Percentiles rank a stretch among this genome's conserved stretches.
Conservation (phyloP, 352 stramenopile species). For the Phytopythium vexans region DNA sequence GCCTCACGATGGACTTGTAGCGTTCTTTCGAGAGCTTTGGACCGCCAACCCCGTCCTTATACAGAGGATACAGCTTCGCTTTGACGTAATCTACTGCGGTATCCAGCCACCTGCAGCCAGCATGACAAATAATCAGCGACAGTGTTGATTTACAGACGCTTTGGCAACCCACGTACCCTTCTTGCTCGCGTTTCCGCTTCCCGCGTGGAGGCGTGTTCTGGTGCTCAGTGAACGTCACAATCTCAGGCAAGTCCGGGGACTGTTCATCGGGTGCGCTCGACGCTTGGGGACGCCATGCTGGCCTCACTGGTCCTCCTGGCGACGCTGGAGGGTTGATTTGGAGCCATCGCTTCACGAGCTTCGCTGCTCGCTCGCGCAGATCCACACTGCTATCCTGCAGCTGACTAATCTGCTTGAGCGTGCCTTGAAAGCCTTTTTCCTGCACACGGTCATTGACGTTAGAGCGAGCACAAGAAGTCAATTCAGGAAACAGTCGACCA, state of each 20-base stretch:
- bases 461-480: not conserved
- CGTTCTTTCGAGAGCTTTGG: conserved; percentile 65
- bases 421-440: conserved; percentile 29
- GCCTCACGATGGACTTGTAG: conserved; percentile 79
- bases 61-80: conserved; percentile 72
- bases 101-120: conserved; percentile 35
- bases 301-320: conserved; percentile 6
- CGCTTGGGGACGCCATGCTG: conserved; percentile 1
- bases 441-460: conserved; percentile 6
- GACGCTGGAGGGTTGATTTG: conserved; percentile 34
- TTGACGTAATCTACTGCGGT: conserved; percentile 78
- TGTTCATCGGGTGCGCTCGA: conserved; percentile 1
- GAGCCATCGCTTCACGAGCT: conserved; percentile 36
- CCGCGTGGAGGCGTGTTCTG: conserved; percentile 17
- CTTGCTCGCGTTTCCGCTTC: conserved; percentile 43
- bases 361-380: conserved; percentile 32
- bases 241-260: conserved; percentile 27
- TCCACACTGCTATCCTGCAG: conserved; percentile 29
- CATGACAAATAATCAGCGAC: not conserved
- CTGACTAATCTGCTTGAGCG: conserved; percentile 28
- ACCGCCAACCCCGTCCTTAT: conserved; percentile 49
- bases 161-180: conserved; percentile 26
- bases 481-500: not conserved
- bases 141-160: not conserved
- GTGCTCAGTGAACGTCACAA: conserved; percentile 41